Base-by-base conservation (phyloP, 345 rosid genomes). In the Brassica incana region DNA sequence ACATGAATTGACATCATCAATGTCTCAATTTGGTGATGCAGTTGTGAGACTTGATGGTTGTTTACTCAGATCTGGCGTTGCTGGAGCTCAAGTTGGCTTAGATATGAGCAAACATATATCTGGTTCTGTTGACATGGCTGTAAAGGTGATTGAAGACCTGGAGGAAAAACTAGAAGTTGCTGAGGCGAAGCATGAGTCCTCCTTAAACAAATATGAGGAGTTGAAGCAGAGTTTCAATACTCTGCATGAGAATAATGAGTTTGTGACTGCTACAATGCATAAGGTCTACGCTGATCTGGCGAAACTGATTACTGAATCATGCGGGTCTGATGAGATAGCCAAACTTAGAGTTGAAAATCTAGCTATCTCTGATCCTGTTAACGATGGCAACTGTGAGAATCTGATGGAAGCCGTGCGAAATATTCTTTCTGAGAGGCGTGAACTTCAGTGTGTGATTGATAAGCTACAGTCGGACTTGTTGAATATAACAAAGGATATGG, bases 41-140 rank as follows among this genome's bases (percentile, higher is more conserved):
- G 84, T 91, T 54, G 80, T 71, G 79, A 85, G 85, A 87, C 97
- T 95, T 79, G 89, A 91, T 66, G 81, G 64, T 48, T 71, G 70
- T 78, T 60, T 82, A 52, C 85, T 84, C 72, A 78, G 81, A 81
- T 78, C 15, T 45, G 76, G 78, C 59, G 64, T 84, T 73, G 72
- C 80, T 72, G 82, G 33, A 75, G 80, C 71, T 77, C 32, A 6
- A 33, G 61, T 64, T 80, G 74, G 80, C 75, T 5, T 83, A 74
- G 90, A 92, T 83, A 33, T 33, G 38, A 6, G 38, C 30, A 63
- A 81, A 62, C 73, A 43, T 12, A 82, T 88, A 63, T 72, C 78
- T 65, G 63, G 84, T 74, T 90, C 96, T 75, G 85, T 91, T 81
- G 63, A 77, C 84, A 76, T 85, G 76, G 88, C 89, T 70, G 78